A percentile compares a stretch with the other conserved stretches of the same genome.
Evolutionary conservation across 495 filamentous ascomycete genomes (phyloP).

Genomic region (Aspergillus heteromorphus): DNA sequence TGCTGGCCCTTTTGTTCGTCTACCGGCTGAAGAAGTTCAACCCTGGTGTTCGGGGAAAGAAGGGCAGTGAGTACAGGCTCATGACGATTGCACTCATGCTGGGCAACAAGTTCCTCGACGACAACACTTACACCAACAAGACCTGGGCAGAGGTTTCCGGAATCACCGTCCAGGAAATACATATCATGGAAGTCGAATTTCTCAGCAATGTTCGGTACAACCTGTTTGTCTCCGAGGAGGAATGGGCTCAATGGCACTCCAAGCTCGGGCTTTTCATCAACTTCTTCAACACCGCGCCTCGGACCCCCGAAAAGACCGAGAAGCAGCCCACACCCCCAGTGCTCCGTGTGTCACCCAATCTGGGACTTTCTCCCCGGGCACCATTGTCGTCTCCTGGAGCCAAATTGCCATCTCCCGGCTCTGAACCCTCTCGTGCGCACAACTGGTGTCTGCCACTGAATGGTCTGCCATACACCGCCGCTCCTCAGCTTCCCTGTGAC

Average conservation of each 20-base stretch:
- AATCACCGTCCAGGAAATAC: conserved; percentile 91
- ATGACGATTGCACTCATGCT: conserved; percentile 97
- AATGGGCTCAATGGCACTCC: conserved; percentile 84
- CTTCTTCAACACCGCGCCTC: conserved; percentile 67
- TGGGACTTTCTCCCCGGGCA: conserved; percentile 19
- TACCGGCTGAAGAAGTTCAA: conserved; percentile 89
- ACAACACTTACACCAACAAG: conserved; percentile 99
- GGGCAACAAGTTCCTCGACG: conserved; percentile 97
- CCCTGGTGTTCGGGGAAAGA: conserved; percentile 78
- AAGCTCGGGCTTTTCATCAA: conserved; percentile 72
- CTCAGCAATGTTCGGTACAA: conserved; percentile 97
- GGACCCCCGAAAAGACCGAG: conserved; percentile 26
- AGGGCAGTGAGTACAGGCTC: conserved; percentile 91
- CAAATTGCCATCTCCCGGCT: conserved; percentile 48
- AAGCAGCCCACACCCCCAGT: conserved; percentile 13
- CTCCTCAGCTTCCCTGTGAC: conserved; percentile 21
- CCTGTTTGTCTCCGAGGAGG: conserved; percentile 69
- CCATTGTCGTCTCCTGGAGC: conserved; percentile 34
- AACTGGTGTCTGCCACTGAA: conserved; percentile 28
- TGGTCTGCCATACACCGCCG: conserved; percentile 22
- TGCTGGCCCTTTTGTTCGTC: conserved; percentile 88
- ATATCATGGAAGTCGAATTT: conserved; percentile 99
- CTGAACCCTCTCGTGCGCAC: conserved; percentile 24
- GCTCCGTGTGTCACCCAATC: conserved; percentile 29
- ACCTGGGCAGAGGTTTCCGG: conserved; percentile 98